Evolutionary conservation across 129 eudicot species (phyloP).

Genomic region (Heracleum sosnowskyi): DNA sequence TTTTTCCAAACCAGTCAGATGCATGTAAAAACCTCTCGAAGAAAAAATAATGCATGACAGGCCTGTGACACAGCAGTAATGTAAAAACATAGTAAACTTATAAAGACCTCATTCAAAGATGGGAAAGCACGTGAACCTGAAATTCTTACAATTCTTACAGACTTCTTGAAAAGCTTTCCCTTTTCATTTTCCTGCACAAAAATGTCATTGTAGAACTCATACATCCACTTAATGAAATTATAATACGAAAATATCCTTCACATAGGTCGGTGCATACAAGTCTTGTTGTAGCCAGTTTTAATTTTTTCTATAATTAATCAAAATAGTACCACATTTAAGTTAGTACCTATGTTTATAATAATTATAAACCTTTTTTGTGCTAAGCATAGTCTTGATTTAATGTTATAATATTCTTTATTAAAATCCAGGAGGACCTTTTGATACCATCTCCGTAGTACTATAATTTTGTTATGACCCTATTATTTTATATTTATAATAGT

Average conservation of each 20-base stretch:
- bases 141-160: constrained; percentile 59
- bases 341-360: not conserved
- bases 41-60: constrained; percentile 93
- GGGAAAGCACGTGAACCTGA: constrained; percentile 49
- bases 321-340: not conserved
- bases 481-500: not conserved
- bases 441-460: not conserved
- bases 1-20: constrained; percentile 94
- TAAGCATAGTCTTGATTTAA: not conserved
- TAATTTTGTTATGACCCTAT: not conserved
- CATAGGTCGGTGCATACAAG: not conserved
- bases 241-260: not conserved
- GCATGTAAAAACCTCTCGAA: constrained; percentile 89
- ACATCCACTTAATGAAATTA: not conserved
- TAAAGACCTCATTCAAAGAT: not conserved
- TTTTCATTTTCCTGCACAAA: constrained; percentile 67
- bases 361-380: not conserved
- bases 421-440: not conserved
- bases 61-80: constrained; percentile 41
- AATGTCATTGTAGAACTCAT: not conserved
- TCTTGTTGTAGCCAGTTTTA: not conserved
- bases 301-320: not conserved
- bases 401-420: not conserved
- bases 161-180: constrained; percentile 86
- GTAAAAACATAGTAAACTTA: not conserved